Conservation (phyloP, 805 yeast species). For the Cyberlindnera americana region DNA sequence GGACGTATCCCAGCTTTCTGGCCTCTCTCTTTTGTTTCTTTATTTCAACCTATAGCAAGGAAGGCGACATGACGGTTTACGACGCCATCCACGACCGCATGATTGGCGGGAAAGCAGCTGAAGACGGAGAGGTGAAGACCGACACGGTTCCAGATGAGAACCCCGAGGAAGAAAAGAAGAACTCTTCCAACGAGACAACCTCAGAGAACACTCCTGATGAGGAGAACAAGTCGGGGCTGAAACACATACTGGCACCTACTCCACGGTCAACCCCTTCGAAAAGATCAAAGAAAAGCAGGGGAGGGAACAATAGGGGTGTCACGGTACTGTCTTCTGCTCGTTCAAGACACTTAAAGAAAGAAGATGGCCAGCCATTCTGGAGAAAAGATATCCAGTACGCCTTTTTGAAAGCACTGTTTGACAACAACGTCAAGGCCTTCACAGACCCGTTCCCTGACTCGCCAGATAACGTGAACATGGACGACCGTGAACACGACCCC, state of each 20-base stretch:
- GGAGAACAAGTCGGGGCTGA: slow-evolving; percentile 1
- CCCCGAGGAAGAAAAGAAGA: background rate
- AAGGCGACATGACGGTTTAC: slow-evolving; percentile 8
- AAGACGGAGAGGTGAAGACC: background rate
- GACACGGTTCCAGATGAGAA: background rate
- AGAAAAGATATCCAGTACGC: slow-evolving; percentile 84
- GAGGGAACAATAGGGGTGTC: slow-evolving; percentile 15
- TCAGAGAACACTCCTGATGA: slow-evolving; percentile 1
- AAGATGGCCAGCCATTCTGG: slow-evolving; percentile 92
- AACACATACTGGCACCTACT: slow-evolving; percentile 8
- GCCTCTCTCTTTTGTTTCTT: no score
- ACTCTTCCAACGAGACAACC: background rate
- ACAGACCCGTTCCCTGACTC: slow-evolving; percentile 53
- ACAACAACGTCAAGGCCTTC: slow-evolving; percentile 62
- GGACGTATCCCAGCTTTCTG: no score
- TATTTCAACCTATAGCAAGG: no score
- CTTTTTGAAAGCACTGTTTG: slow-evolving; percentile 62
- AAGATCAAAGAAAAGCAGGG: slow-evolving; percentile 13
- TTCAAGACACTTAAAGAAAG: slow-evolving; percentile 70
- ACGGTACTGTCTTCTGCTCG: slow-evolving; percentile 29
- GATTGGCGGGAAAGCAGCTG: no score
- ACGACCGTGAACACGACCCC: slow-evolving; percentile 32
- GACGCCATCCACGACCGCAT: slow-evolving; percentile 19
- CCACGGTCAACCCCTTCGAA: slow-evolving; percentile 12
- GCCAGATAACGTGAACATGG: slow-evolving; percentile 31